A percentile compares a stretch with the other conserved stretches of the same genome.
phyloP scores from a whole-genome alignment of 2,329 filamentous ascomycete genomes.

The Claviceps sp. region DNA sequence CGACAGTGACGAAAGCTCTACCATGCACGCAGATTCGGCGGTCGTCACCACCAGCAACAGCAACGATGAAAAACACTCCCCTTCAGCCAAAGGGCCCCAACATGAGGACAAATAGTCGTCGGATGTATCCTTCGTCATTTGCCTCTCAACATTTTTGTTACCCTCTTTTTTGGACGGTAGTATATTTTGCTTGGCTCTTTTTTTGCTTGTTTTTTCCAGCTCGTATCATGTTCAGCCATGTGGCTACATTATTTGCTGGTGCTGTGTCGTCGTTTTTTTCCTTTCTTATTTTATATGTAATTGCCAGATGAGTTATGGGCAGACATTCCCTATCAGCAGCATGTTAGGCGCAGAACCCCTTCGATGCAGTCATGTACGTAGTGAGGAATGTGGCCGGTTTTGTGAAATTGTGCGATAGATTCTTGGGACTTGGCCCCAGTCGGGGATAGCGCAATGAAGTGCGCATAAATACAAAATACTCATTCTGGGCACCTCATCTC shows the following conservation, averaged over 20 bases:
- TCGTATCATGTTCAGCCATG: slow-evolving; percentile 8
- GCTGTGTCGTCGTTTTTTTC: slow-evolving; percentile 6
- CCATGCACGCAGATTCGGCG: slow-evolving; percentile 38
- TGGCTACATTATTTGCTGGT: slow-evolving; percentile 5
- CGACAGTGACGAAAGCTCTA: slow-evolving; percentile 39
- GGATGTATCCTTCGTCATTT: not conserved
- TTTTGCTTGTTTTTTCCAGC: slow-evolving; percentile 5
- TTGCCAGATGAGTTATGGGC: slow-evolving; percentile 6
- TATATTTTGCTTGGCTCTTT: slow-evolving; percentile 7
- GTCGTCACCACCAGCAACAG: slow-evolving; percentile 18
- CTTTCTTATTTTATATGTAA: slow-evolving; percentile 7
- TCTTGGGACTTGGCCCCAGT: slow-evolving; percentile 7
- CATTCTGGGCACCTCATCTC: not conserved
- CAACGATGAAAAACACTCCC: slow-evolving; percentile 35
- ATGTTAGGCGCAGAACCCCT: slow-evolving; percentile 21
- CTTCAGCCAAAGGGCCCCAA: slow-evolving; percentile 28
- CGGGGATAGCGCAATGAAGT: not conserved
- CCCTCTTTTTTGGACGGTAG: slow-evolving; percentile 2
- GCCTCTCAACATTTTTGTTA: not conserved
- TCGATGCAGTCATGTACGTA: not conserved
- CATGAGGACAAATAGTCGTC: slow-evolving; percentile 17
- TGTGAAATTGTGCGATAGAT: slow-evolving; percentile 28
- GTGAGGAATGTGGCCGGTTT: slow-evolving; percentile 13
- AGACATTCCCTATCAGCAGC: slow-evolving; percentile 18
- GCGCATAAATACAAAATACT: slow-evolving; percentile 12